phyloP scores from a whole-genome alignment of 2,329 filamentous ascomycete genomes.

The Diplodia scrobiculata region DNA sequence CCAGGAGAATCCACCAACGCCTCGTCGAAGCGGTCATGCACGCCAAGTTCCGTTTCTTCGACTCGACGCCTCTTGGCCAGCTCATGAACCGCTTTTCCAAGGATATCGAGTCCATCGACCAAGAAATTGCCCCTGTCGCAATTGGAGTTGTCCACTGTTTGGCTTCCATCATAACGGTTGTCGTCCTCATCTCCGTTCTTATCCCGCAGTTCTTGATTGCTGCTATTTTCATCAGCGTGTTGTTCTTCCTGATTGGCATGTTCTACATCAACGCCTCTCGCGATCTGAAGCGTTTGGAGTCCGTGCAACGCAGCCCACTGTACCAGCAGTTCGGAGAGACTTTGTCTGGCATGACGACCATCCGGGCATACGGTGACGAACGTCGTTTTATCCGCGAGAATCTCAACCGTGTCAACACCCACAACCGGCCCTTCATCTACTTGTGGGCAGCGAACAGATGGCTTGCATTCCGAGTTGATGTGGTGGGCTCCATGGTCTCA shows the following conservation, averaged over 20 bases:
- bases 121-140: conserved; percentile 90
- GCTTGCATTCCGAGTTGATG: conserved; percentile 89
- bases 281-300: conserved; percentile 92
- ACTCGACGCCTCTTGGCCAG: conserved; percentile 91
- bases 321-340: conserved; percentile 99
- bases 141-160: conserved; percentile 72
- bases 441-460: conserved; percentile 96
- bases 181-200: conserved; percentile 81
- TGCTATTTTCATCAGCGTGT: conserved; percentile 75
- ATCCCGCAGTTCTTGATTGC: conserved; percentile 90
- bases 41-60: conserved; percentile 96
- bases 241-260: conserved; percentile 80
- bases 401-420: conserved; percentile 80
- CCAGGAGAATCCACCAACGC: conserved; percentile 76
- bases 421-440: conserved; percentile 91
- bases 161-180: conserved; percentile 75
- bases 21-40: conserved; percentile 79
- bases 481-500: conserved; percentile 84
- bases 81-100: conserved; percentile 99
- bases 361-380: conserved; percentile 93
- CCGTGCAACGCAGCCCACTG: conserved; percentile 87
- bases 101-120: conserved; percentile 90
- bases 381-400: conserved; percentile 93
- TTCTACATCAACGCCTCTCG: conserved; percentile 93
- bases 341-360: conserved; percentile 89